Conservation (phyloP, 495 filamentous ascomycete species). For the Trichoderma orchidacearum region DNA sequence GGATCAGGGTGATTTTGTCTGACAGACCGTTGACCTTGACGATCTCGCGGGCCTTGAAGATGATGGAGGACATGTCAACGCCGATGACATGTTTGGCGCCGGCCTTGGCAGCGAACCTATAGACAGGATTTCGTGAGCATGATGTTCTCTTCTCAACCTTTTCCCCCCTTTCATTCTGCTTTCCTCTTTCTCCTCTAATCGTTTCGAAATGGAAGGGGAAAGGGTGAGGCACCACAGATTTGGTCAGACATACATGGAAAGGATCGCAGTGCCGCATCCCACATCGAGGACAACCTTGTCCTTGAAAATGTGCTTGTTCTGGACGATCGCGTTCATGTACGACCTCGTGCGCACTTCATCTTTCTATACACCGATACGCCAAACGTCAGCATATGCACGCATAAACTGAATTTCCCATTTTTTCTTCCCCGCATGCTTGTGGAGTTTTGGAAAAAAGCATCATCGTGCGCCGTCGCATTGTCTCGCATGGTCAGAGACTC, state of each 20-base stretch:
- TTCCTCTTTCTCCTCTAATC: not conserved
- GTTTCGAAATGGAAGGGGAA: not conserved
- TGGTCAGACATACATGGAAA: slow-evolving; percentile 52
- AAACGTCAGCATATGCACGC: not conserved
- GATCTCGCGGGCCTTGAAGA: slow-evolving; percentile 75
- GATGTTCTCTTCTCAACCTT: no score
- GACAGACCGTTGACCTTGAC: slow-evolving; percentile 68
- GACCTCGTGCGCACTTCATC: slow-evolving; percentile 93
- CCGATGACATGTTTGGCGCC: slow-evolving; percentile 91
- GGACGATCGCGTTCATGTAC: slow-evolving; percentile 93
- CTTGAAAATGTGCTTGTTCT: slow-evolving; percentile 82
- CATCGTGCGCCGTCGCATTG: not conserved
- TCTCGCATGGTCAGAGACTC: not conserved
- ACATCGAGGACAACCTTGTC: slow-evolving; percentile 87
- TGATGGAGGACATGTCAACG: slow-evolving; percentile 94
- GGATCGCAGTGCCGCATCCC: slow-evolving; percentile 82
- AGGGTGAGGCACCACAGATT: not conserved
- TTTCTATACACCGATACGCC: slow-evolving; percentile 44
- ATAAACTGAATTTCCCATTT: not conserved
- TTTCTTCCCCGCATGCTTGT: not conserved
- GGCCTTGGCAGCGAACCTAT: slow-evolving; percentile 72
- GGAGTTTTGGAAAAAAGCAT: slow-evolving; percentile 7
- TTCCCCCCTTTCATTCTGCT: not conserved
- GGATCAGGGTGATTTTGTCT: slow-evolving; percentile 65
- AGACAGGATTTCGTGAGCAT: slow-evolving; percentile 4